Conservation (phyloP, 139 green algal species). For the Desmodesmus armatus region DNA sequence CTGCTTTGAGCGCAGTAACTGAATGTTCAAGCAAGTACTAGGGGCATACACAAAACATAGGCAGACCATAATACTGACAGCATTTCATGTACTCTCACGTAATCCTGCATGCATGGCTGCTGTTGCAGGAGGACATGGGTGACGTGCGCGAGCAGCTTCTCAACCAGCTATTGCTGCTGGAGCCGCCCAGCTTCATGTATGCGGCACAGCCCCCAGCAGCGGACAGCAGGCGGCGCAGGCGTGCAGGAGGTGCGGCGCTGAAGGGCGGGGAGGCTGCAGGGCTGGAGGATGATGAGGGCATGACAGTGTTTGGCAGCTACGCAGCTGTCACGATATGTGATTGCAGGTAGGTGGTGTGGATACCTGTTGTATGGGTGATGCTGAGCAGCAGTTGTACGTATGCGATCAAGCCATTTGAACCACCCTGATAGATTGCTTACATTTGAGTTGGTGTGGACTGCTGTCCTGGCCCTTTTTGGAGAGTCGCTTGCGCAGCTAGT, state of each 20-base stretch:
- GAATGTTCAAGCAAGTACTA: too few species aligned
- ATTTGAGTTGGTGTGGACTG: too few species aligned
- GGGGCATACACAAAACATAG: too few species aligned
- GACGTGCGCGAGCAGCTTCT: slow-evolving; percentile 25
- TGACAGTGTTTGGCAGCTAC: slow-evolving; percentile 59
- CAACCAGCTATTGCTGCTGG: slow-evolving; percentile 56
- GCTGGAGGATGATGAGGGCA: slow-evolving; percentile 11
- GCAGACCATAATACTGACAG: too few species aligned
- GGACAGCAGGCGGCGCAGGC: background rate
- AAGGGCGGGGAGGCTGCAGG: background rate
- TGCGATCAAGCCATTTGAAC: too few species aligned
- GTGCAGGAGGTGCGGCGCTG: background rate
- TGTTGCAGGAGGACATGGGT: slow-evolving; percentile 40
- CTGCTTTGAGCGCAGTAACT: too few species aligned
- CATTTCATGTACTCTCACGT: too few species aligned
- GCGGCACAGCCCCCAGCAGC: slow-evolving; percentile 28
- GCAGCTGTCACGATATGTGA: slow-evolving; percentile 51
- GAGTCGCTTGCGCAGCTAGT: too few species aligned
- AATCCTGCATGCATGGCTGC: background rate
- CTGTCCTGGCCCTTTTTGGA: too few species aligned
- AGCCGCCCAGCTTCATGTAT: slow-evolving; percentile 56
- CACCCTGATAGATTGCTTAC: too few species aligned
- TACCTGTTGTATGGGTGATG: too few species aligned
- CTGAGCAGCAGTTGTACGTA: too few species aligned
- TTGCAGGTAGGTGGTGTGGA: slow-evolving; percentile 28